These are phyloP conservation scores for Zychaea mexicana DNA, from an alignment of 371 early-diverging fungal species.

Conservation along the genomic window DNA sequence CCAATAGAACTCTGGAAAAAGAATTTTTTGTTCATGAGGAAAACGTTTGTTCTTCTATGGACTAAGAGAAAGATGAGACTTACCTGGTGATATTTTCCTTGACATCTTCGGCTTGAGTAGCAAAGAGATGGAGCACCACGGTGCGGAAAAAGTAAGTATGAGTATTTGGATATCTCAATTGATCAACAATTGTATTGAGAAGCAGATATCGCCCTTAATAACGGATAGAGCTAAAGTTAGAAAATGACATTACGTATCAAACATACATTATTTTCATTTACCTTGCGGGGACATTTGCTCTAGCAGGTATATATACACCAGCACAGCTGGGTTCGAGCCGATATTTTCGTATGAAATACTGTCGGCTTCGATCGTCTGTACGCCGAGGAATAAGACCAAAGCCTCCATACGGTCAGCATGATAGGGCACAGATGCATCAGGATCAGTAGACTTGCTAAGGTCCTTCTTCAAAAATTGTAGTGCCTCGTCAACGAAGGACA, in stretches of 20 bases:
- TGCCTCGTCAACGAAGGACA: not conserved
- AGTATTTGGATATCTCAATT: constrained; percentile 94
- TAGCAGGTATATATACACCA: constrained; percentile 28
- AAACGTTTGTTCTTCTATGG: not conserved
- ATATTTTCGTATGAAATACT: constrained; percentile 7
- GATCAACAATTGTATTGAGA: constrained; percentile 90
- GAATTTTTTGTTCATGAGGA: not conserved
- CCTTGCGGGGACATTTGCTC: constrained; percentile 13
- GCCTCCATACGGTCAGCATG: constrained; percentile 7
- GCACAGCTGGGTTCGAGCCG: constrained; percentile 24
- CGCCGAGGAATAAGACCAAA: constrained; percentile 17
- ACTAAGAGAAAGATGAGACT: not conserved
- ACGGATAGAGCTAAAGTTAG: not conserved
- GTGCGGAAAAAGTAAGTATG: constrained; percentile 92
- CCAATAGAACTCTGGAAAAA: constrained; percentile 75
- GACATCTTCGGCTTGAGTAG: constrained; percentile 71
- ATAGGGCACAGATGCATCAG: not conserved
- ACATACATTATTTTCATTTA: not conserved
- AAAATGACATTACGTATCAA: not conserved
- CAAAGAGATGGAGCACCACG: constrained; percentile 79
- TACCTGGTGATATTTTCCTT: constrained; percentile 90
- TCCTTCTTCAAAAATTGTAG: constrained; percentile 1
- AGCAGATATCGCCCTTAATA: constrained; percentile 80
- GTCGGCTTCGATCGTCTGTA: constrained; percentile 5
- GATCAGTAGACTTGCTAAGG: not conserved